Evolutionary conservation across 495 filamentous ascomycete genomes (phyloP).

Genomic region (Aspergillus coremiiformis): DNA sequence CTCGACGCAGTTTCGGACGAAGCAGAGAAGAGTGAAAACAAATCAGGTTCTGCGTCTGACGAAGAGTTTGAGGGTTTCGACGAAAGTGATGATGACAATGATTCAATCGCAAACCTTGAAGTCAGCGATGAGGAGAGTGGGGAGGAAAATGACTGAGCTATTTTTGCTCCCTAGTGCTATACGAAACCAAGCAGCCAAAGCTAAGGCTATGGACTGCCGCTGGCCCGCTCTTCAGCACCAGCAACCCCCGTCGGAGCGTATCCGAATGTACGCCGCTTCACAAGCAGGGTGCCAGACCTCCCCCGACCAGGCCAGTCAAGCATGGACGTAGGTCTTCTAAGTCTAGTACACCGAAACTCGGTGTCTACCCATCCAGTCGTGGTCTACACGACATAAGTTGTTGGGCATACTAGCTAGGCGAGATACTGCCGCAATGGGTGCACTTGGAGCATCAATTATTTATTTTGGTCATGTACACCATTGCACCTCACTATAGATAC

Average conservation of each 20-base stretch:
- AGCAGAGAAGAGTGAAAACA: slow-evolving; percentile 18
- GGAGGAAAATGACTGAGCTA: slow-evolving; percentile 32
- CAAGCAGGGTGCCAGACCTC: background rate
- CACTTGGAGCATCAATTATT: slow-evolving; percentile 1
- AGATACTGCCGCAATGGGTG: slow-evolving; percentile 1
- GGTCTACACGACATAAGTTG: slow-evolving; percentile 10
- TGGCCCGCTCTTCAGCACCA: background rate
- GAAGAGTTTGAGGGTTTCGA: slow-evolving; percentile 37
- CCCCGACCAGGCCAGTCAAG: background rate
- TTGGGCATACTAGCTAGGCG: slow-evolving; percentile 11
- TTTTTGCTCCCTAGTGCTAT: background rate
- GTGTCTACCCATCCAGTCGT: slow-evolving; percentile 9
- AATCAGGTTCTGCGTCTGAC: slow-evolving; percentile 20
- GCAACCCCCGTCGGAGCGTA: background rate
- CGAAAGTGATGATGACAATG: slow-evolving; percentile 21
- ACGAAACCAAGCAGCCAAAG: background rate
- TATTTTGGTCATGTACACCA: slow-evolving; percentile 3
- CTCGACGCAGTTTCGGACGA: slow-evolving; percentile 31
- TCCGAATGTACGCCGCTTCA: background rate
- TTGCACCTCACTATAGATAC: slow-evolving; percentile 15
- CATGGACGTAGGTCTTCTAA: slow-evolving; percentile 1
- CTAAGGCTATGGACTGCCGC: background rate
- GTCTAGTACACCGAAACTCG: slow-evolving; percentile 4
- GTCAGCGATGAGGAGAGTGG: slow-evolving; percentile 40
- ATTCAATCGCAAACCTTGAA: slow-evolving; percentile 39